Evolutionary conservation across 208 protist species (phyloP).

Genomic region (Acanthamoeba castellanii): DNA sequence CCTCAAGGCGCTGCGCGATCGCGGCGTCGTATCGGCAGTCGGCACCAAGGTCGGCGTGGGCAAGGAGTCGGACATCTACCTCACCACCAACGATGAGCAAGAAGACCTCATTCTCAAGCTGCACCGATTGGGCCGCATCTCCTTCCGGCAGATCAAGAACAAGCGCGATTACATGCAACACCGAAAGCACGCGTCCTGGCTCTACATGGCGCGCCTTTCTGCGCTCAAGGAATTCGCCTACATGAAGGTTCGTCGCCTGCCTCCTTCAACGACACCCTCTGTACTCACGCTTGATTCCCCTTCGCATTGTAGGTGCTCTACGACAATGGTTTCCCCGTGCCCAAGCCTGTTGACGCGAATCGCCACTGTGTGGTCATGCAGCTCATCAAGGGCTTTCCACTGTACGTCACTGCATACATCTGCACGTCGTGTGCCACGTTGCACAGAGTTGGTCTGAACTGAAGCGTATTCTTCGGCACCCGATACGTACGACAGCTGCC

Average conservation of each 20-base stretch:
- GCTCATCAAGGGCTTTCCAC: conserved; percentile 93
- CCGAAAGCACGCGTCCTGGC: conserved; percentile 96
- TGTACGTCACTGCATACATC: conserved; percentile 85
- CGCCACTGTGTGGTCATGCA: conserved; percentile 99
- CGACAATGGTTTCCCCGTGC: conserved; percentile 97
- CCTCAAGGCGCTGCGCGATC: conserved; percentile 95
- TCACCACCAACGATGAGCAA: conserved; percentile 73
- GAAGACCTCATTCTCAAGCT: conserved; percentile 94
- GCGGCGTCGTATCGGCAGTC: conserved; percentile 93
- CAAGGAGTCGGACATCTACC: conserved; percentile 96
- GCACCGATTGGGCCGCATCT: conserved; percentile 96
- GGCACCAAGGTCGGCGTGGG: conserved; percentile 98
- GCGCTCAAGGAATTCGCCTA: conserved; percentile 98
- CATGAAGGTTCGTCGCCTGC: conserved; percentile 92
- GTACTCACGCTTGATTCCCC: neutral
- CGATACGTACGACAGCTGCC: conserved; percentile 80
- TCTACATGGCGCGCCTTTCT: conserved; percentile 98
- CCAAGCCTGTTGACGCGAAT: conserved; percentile 97
- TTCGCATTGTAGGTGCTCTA: conserved; percentile 90
- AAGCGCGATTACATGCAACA: conserved; percentile 97
- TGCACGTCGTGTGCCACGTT: too few relatives aligned
- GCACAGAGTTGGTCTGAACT: neutral
- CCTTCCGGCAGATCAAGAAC: conserved; percentile 97
- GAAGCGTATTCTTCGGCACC: neutral
- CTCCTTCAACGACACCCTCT: neutral